Evolutionary conservation across 345 rosid species (phyloP).

Genomic region (Stellera chamaejasme): DNA sequence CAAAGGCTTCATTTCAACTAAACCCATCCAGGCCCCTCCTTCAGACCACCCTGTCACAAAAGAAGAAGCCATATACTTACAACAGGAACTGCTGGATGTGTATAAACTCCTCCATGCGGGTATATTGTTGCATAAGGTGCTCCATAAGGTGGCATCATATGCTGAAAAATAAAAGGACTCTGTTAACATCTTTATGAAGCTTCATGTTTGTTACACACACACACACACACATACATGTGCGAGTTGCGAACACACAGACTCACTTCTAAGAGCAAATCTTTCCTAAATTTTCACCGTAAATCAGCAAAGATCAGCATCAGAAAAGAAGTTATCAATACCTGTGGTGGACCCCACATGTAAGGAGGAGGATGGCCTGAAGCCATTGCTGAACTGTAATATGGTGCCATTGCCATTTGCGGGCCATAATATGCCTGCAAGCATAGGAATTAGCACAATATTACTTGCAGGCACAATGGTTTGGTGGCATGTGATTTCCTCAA

Average conservation of each 20-base stretch:
- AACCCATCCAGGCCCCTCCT: too few relatives aligned
- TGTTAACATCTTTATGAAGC: constrained; percentile 3
- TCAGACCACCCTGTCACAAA: not conserved
- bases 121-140: constrained; percentile 74
- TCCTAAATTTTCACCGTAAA: too few relatives aligned
- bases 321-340: constrained; percentile 34
- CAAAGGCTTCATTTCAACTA: not conserved
- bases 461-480: not conserved
- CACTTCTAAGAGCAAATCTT: too few relatives aligned
- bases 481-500: not conserved
- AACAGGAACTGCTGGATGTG: constrained; percentile 76
- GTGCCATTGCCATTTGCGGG: constrained; percentile 63
- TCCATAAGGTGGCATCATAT: constrained; percentile 85
- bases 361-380: constrained; percentile 78
- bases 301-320: not conserved
- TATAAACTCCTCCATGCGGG: constrained; percentile 74
- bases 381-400: constrained; percentile 67
- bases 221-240: too few relatives aligned
- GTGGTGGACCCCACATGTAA: constrained; percentile 90
- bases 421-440: constrained; percentile 69
- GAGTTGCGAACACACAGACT: too few relatives aligned
- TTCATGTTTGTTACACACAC: not conserved
- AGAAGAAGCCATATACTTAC: constrained; percentile 26
- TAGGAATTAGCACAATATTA: too few relatives aligned
- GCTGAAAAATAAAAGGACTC: constrained; percentile 33